Conservation (phyloP, 768 basidiomycete genomes). For the Leccinum rimulosum region DNA sequence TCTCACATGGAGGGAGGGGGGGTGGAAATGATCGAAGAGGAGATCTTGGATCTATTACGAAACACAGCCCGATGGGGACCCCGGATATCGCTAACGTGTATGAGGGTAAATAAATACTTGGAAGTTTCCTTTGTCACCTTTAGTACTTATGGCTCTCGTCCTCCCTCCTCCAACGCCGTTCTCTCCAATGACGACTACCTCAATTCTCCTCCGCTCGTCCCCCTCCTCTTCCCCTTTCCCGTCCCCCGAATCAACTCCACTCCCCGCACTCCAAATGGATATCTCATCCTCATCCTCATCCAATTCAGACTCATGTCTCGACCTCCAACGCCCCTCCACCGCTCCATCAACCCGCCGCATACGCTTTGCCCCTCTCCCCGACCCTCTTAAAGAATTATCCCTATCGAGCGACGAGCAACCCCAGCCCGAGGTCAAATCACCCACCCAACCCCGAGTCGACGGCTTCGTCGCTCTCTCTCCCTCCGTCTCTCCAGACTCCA, state of each 20-base stretch:
- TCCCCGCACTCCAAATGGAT: conserved; percentile 16
- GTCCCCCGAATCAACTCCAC: conserved; percentile 5
- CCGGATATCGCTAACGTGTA: conserved; percentile 13
- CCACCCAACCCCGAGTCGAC: conserved; percentile 1
- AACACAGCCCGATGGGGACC: conserved; percentile 22
- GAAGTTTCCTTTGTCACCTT: conserved; percentile 2
- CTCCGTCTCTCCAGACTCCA: conserved; percentile 18
- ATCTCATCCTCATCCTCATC: conserved; percentile 20
- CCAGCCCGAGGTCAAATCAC: conserved; percentile 16
- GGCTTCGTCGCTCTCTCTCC: conserved; percentile 15
- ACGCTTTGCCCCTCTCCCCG: conserved; percentile 84
- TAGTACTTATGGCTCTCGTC: conserved; percentile 6
- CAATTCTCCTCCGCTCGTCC: conserved; percentile 23
- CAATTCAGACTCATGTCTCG: conserved; percentile 17
- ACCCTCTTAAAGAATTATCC: conserved; percentile 53
- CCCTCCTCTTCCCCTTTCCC: conserved; percentile 10
- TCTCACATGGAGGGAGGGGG: neutral
- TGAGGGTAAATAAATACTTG: conserved; percentile 8
- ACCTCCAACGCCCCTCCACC: conserved; percentile 13
- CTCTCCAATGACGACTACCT: conserved; percentile 20
- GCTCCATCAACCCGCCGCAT: conserved; percentile 39
- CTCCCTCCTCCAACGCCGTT: neutral
- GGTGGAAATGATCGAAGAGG: neutral
- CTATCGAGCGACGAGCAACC: conserved; percentile 26
- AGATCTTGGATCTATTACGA: conserved; percentile 20